Conservation (phyloP, 2,329 filamentous ascomycete species). For the Paracamarosporium sp. region DNA sequence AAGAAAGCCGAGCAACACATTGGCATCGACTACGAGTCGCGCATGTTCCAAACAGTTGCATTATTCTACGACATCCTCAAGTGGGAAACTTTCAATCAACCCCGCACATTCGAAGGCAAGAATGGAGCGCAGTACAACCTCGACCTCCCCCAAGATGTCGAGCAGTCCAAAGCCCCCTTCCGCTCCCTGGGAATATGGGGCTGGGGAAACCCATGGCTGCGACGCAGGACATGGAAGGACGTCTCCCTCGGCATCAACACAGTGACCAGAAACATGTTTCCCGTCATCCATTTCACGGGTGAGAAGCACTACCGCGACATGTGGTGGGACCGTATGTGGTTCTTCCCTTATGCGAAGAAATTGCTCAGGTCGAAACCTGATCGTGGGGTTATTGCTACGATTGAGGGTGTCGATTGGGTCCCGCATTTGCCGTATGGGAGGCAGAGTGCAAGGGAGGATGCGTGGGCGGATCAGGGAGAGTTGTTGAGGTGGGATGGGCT, state of each 20-base stretch:
- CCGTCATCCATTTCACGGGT: constrained; percentile 4
- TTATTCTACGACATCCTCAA: background rate
- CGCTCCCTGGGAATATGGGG: background rate
- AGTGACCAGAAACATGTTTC: background rate
- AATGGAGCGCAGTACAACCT: background rate
- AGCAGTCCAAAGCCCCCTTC: background rate
- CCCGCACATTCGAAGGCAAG: background rate
- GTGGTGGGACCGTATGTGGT: constrained; percentile 6
- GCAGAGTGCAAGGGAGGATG: background rate
- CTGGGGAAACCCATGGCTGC: background rate
- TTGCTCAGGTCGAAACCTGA: background rate
- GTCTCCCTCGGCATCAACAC: background rate
- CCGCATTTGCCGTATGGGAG: background rate
- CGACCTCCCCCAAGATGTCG: background rate
- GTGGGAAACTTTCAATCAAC: background rate
- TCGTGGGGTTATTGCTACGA: background rate
- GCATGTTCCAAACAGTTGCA: background rate
- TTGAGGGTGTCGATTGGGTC: background rate
- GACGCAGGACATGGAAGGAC: background rate
- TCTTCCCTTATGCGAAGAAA: background rate
- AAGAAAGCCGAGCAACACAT: background rate
- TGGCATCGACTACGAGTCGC: background rate
- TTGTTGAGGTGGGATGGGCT: background rate
- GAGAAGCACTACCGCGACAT: background rate
- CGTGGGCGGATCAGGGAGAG: background rate